These are phyloP conservation scores for Pseudozyma flocculosa DNA, from an alignment of 1,284 basidiomycete species.

Conservation along the genomic window DNA sequence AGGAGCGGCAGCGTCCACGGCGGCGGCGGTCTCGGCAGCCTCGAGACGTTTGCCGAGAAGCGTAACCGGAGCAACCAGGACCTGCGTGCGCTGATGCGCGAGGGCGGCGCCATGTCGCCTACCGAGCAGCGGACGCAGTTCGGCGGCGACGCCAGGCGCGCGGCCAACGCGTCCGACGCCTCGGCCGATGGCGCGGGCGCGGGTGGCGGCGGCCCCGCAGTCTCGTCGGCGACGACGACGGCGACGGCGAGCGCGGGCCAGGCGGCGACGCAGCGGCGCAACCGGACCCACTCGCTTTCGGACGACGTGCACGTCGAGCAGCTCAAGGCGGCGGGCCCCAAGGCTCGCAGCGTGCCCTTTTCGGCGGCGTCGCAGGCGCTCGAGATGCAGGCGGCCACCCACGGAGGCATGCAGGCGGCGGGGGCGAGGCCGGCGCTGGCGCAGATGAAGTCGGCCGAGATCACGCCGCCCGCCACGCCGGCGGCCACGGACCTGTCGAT, in stretches of 20 bases:
- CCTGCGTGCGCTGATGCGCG: slow-evolving; percentile 40
- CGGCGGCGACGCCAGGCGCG: slow-evolving; percentile 10
- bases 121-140: slow-evolving; percentile 13
- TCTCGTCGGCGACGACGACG: slow-evolving; percentile 2
- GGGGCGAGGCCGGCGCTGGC: slow-evolving; percentile 21
- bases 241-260: slow-evolving; percentile 9
- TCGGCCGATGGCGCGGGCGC: no score
- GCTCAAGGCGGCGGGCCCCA: slow-evolving; percentile 30
- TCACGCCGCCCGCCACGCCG: slow-evolving; percentile 33
- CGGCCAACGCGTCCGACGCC: slow-evolving; percentile 8
- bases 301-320: slow-evolving; percentile 34
- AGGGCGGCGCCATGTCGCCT: slow-evolving; percentile 40
- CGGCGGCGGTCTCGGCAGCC: slow-evolving; percentile 5
- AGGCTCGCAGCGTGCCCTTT: slow-evolving; percentile 31
- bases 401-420: slow-evolving; percentile 14
- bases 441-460: slow-evolving; percentile 40
- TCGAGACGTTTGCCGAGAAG: slow-evolving; percentile 49
- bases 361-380: slow-evolving; percentile 32
- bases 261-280: slow-evolving; percentile 16
- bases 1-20: slow-evolving; percentile 29
- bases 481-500: not conserved
- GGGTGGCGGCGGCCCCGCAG: no score
- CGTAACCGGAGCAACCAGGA: slow-evolving; percentile 44
- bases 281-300: slow-evolving; percentile 36
- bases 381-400: slow-evolving; percentile 28